Evolutionary conservation across 1,284 basidiomycete genomes (phyloP), one percentile per base, ranked within the genome.

Genomic region (Megacollybia platyphylla): DNA sequence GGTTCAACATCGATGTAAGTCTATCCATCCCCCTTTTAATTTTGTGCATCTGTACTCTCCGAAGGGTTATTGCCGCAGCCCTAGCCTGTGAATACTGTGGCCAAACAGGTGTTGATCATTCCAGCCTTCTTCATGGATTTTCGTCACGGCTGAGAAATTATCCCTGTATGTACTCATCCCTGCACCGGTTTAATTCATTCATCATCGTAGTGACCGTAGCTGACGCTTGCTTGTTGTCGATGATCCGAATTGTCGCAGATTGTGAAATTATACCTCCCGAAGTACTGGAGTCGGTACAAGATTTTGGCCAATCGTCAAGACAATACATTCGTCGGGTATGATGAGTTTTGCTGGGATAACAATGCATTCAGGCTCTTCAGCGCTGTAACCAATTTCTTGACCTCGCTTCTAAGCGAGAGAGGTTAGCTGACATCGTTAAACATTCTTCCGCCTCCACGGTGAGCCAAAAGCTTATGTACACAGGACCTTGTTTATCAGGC

Each of bases 181-280:
- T 13, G n/a, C 20, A 40, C 13, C 26, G 27, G 46, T 32, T 15
- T 17, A 9, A 35, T 13, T 32, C 39, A 40, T 31, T 26, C 28
- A 28, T 29, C 31, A 34, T 28, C 42, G 17, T 48, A 87, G 84
- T 69, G 28, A 64, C 74, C 17, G 70, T 87, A 7, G 79, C 83
- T 53, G 84, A 87, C 45, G 74, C 73, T 5, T 74, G 73, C 47
- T 56, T 87, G 26, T 54, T 87, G 29, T 67, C 76, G 3, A 81
- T 87, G 76, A 57, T 84, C 34, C 68, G 80, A 42, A 52, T 85
- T 36, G 63, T 68, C 37, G 71, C 69, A 6, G 70, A 77, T 13
- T 79, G 75, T 51, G 68, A 75, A 9, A 63, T 68, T 13, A 52
- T 79, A 5, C 70, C 79, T 2, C 51, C 60, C 10, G 60, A 68